Evolutionary conservation across 495 filamentous ascomycete genomes (phyloP).

Genomic region (Aspergillus indologenus): DNA sequence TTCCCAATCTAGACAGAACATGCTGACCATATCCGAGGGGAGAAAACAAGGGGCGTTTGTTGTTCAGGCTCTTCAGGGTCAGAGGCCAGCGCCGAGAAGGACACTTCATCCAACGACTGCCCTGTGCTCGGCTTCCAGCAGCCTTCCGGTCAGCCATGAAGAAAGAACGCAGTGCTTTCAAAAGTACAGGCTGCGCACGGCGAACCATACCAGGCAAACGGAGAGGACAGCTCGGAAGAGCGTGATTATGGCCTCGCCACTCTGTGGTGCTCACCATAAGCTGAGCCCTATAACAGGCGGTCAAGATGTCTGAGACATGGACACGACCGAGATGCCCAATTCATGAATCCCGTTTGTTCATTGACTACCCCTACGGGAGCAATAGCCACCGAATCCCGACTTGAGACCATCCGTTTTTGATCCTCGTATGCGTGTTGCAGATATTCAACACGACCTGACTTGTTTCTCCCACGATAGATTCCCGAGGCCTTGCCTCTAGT

Average conservation of each 20-base stretch:
- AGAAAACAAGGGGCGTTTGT: not conserved
- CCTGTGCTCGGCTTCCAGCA: not conserved
- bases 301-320: conserved; percentile 2
- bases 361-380: not conserved
- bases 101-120: not conserved
- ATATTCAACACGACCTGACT: not conserved
- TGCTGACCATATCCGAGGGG: not conserved
- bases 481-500: not conserved
- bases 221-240: not conserved
- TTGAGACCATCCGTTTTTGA: not conserved
- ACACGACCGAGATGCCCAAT: not conserved
- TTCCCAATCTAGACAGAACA: not conserved
- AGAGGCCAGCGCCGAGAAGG: not conserved
- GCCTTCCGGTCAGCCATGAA: not conserved
- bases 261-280: not conserved
- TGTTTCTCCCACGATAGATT: not conserved
- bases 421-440: not conserved
- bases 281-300: not conserved
- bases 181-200: not conserved
- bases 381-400: not conserved
- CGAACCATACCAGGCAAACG: not conserved
- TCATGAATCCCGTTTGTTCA: not conserved
- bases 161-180: not conserved
- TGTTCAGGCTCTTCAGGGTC: not conserved
- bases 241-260: not conserved